Base-by-base conservation (phyloP, 495 filamentous ascomycete genomes). In the Xylaria palmicola region DNA sequence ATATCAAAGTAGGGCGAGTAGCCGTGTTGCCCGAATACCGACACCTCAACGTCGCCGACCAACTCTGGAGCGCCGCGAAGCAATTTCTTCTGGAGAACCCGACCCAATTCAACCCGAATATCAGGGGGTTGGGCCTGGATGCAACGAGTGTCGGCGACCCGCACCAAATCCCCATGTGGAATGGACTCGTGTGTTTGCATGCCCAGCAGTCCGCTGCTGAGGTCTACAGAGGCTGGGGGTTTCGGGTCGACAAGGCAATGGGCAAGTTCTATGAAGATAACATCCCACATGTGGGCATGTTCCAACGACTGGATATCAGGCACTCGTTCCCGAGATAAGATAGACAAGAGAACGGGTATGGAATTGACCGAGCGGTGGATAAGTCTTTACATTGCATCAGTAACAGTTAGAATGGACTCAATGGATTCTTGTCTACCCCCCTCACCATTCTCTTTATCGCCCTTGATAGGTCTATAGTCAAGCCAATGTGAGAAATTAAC, bases 241-340 rank as follows among this genome's bases (percentile, higher is more conserved):
- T 96, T 68, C 69, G 73, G 63, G 70, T 81, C 7, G 92, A 96
- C 74, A 78, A 85, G 68, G 74, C 70, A 7, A 82, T 94, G 85
- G 90, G 90, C 0, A 75, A 63, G 62, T 97, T 92, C 90, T 75
- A 78, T 39, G 92, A 97, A 76, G 91, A 95, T 63, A 91, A 90
- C 20, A 91, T 96, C 64, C 79, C 82, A 65, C 93, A 96, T 81
- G 82, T 92, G 29, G 91, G 88, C 13, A 93, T 96, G 91, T 93
- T 79, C 56, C 58, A 63, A 43, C 70, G 81, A 15, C 52, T 80
- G 4, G 60, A 64, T 1, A 52, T 24, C 62, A 64, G 39, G 17
- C 47, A 4, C 34, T 4, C 26, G 39, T 27, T 49, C 67, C 62
- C 2, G 45, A 55, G 54, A 56, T 52, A 1, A 48, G 39, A 32